Evolutionary conservation across 2,329 filamentous ascomycete genomes (phyloP).

Genomic region (Plectosphaerella cucumerina): DNA sequence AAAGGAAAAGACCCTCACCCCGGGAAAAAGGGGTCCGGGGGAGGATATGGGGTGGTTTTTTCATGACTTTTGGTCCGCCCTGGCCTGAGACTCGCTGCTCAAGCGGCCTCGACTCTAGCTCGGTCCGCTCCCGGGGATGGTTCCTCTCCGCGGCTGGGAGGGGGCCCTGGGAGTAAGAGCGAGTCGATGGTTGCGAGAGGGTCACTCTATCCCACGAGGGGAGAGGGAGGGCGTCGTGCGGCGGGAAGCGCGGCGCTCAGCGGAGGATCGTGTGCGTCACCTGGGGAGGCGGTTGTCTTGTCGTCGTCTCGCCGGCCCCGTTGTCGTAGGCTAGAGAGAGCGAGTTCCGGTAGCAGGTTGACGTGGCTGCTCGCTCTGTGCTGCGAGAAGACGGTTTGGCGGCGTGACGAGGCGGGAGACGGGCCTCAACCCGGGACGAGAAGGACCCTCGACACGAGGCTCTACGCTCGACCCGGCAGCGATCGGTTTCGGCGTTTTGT

Average conservation of each 20-base stretch:
- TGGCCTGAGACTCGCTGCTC: constrained; percentile 3
- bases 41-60: too few species aligned
- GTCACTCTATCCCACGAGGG: not conserved
- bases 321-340: constrained; percentile 7
- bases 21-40: too few species aligned
- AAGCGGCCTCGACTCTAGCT: constrained; percentile 1
- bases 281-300: not conserved
- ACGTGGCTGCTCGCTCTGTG: not conserved
- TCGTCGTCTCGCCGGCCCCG: not conserved
- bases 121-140: not conserved
- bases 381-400: not conserved
- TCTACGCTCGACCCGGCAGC: constrained; percentile 2
- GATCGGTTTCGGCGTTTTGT: constrained; percentile 1
- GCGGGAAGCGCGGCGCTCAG: not conserved
- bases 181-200: constrained; percentile 2
- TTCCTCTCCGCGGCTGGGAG: too few species aligned
- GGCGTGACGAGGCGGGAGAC: constrained; percentile 2
- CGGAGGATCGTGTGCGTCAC: not conserved
- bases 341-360: not conserved
- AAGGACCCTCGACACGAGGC: constrained; percentile 13
- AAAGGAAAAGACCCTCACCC: constrained; percentile 2
- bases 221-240: constrained; percentile 1
- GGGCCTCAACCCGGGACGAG: not conserved
- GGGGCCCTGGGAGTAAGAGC: not conserved
- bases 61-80: not conserved